phyloP scores from a whole-genome alignment of 2,329 filamentous ascomycete genomes.

The Onygena corvina region DNA sequence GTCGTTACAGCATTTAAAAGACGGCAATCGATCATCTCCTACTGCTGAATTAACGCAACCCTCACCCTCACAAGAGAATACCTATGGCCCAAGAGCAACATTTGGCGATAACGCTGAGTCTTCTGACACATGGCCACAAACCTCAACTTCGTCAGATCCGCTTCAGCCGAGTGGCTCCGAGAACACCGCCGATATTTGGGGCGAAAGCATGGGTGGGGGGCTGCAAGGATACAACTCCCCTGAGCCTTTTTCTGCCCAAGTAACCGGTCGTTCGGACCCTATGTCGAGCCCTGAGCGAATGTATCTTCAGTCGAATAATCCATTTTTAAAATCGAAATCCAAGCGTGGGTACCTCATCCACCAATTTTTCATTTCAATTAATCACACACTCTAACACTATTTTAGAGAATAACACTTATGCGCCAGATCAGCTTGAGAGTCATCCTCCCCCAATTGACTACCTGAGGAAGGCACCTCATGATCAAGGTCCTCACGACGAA shows the following conservation, averaged over 20 bases:
- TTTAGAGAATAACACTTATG: background rate
- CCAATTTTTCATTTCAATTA: too few species aligned
- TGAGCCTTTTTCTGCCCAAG: background rate
- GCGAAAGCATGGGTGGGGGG: background rate
- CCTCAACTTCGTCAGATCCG: background rate
- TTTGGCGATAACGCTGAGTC: background rate
- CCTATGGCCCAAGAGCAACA: background rate
- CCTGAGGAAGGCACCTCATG: background rate
- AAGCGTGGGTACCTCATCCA: background rate
- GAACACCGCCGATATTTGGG: background rate
- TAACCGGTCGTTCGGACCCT: background rate
- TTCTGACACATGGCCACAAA: background rate
- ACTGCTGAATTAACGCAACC: background rate
- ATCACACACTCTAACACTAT: background rate
- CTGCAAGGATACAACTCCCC: background rate
- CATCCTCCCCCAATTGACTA: background rate
- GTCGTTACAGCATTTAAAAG: too few species aligned
- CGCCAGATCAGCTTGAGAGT: background rate
- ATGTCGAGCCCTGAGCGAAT: background rate
- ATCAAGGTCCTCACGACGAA: background rate
- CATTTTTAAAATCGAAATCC: constrained; percentile 26
- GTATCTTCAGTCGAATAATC: constrained; percentile 30
- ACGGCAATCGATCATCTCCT: background rate
- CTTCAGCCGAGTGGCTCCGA: background rate
- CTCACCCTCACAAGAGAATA: background rate